phyloP scores from a whole-genome alignment of 495 filamentous ascomycete species.

The Tuber calosporum region DNA sequence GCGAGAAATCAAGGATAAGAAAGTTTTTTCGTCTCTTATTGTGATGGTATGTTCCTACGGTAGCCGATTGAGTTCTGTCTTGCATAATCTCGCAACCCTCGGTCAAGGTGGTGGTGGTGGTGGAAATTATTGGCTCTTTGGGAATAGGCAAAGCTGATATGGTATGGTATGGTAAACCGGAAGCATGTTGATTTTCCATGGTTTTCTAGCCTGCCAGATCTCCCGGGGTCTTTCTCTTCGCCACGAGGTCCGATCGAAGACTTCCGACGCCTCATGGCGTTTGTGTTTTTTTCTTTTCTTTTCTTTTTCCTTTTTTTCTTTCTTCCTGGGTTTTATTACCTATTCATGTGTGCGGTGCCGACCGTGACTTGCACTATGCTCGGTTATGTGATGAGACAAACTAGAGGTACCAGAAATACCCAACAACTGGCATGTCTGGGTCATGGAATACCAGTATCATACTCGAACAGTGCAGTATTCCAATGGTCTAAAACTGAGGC shows the following conservation, averaged over 20 bases:
- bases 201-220: background rate
- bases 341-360: background rate
- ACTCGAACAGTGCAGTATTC: too few relatives aligned
- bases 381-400: background rate
- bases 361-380: background rate
- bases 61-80: background rate
- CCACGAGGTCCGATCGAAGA: background rate
- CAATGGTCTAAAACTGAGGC: background rate
- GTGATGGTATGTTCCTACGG: background rate
- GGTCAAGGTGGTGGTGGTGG: background rate
- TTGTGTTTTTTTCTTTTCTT: background rate
- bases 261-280: background rate
- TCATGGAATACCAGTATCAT: background rate
- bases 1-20: background rate
- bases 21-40: background rate
- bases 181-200: background rate
- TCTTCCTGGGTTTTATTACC: background rate
- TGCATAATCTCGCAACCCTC: background rate
- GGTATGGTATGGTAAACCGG: background rate
- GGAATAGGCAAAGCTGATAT: background rate
- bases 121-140: background rate
- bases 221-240: background rate
- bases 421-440: background rate
- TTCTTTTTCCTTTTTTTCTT: background rate
- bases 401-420: background rate